Base-by-base conservation (phyloP, 192 early-diverging fungal genomes). In the Thamnidium elegans region DNA sequence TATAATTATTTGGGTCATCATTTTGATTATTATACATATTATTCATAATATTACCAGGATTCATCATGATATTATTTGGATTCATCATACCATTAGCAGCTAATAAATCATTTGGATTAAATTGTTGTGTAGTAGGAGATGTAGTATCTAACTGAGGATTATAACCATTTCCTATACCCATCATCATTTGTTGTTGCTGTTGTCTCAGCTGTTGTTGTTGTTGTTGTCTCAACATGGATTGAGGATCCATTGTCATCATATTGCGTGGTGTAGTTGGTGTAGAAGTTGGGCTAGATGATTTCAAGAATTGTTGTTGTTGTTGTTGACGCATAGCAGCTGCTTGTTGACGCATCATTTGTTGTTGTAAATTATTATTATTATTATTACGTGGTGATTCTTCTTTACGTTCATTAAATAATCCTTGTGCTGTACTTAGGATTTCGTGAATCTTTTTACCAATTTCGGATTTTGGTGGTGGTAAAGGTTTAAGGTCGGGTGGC, bases 161-260 rank as follows among this genome's bases (percentile, higher is more conserved):
- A 44, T n/a, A 34, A 20, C 50, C 39, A 39, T 60, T 53, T 23
- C 31, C 14, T n/a, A 34, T 61, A n/a, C 6, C 20, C 52, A 36
- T 55, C 59, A 39, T 48, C 30, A 9, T 32, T 31, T 14, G 26
- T 13, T 20, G 26, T 36, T 55, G 58, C 58, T 55, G 55, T 39
- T 64, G 65, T 54, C 65, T 46, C 32, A 60, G 5, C n/a, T 72
- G 66, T 26, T 66, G 65, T 39, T 73, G 71, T 45, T 67, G 65
- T 23, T 63, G 51, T 48, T 62, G 67, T 63, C 62, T 55, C 36
- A 70, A 9, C 55, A 70, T 58, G 1, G 50, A 65, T 3, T 54
- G 46, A 39, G 48, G 62, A 45, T 70, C 53, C 36, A 59, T 59
- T 47, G 5, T 55, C 61, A 36, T 55, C 55, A 58, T 56, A 51